Base-by-base conservation (phyloP, 352 stramenopile genomes). In the Globisporangium echinulatum region DNA sequence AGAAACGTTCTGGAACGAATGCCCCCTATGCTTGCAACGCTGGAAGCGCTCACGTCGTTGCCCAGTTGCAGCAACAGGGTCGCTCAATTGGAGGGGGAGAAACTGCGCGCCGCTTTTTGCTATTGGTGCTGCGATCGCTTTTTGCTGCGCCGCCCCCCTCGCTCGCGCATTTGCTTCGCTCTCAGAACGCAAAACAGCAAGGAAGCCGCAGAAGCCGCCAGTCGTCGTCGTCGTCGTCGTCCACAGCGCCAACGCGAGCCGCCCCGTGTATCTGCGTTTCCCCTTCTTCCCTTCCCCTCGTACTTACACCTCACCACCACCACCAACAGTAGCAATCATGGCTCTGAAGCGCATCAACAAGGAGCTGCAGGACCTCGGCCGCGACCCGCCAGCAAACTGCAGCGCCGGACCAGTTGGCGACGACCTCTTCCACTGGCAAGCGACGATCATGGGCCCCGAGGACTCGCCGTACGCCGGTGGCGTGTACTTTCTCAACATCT, bases 401-500 rank as follows among this genome's bases (percentile, higher is more conserved):
- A 98, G 89, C 62, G 97, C 97, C 51, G 97, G 97, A 42, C 97
- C 97, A 38, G 96, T 99, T 56, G 96, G 93, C 58, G 96, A 99
- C 54, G 96, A 99, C 73, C 88, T 99, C 66, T 99, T 99, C 75
- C 96, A 97, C 72, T 99, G 96, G 96, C 94, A 97, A 58, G 94
- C 92, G 59, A 90, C 96, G 64, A 99, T 99, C 69, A 99, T 99
- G 96, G 97, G 97, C 61, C 96, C 97, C 36, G 96, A 99, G 69
- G 97, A 99, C 72, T 98, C 90, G 71, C 97, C 97, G 42, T 99
- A 99, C 77, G 87, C 94, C 49, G 96, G 96, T 52, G 96, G 96
- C 54, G 96, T 99, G 54, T 99, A 98, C 85, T 99, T 99, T 71
- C 77, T 99, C 44, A 98, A 99, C 79, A 99, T 99, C 72, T 96